Percentiles rank a stretch among this genome's conserved stretches.
These are phyloP conservation scores for Tolypocladium sp. DNA, from an alignment of 2,329 filamentous ascomycete genomes.

Conservation along the genomic window DNA sequence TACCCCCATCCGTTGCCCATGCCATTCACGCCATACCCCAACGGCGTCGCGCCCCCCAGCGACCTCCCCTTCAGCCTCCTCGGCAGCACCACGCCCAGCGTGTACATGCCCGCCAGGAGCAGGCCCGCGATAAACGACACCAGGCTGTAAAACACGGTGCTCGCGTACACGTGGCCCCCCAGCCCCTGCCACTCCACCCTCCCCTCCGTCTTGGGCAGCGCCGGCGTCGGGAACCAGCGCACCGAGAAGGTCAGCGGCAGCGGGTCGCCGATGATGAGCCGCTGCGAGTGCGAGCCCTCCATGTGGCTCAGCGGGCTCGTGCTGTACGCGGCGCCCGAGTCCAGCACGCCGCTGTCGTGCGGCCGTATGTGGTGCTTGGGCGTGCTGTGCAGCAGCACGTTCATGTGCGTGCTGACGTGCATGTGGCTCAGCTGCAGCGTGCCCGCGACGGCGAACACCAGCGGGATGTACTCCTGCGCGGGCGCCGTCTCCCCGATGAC, in stretches of 20 bases:
- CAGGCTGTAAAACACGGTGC: slow-evolving; percentile 53
- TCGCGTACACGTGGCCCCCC: slow-evolving; percentile 54
- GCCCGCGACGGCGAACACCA: slow-evolving; percentile 82
- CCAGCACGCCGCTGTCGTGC: slow-evolving; percentile 68
- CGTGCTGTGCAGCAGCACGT: slow-evolving; percentile 70
- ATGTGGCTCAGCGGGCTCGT: slow-evolving; percentile 61
- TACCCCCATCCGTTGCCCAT: slow-evolving; percentile 53
- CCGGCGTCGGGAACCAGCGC: slow-evolving; percentile 74
- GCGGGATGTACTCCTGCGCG: slow-evolving; percentile 61
- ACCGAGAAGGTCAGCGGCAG: slow-evolving; percentile 72
- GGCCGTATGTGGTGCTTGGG: slow-evolving; percentile 53
- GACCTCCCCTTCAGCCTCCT: slow-evolving; percentile 38
- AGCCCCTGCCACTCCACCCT: slow-evolving; percentile 56
- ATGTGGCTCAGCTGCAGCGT: slow-evolving; percentile 83
- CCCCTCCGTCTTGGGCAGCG: slow-evolving; percentile 58
- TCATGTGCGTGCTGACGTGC: slow-evolving; percentile 83
- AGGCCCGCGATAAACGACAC: slow-evolving; percentile 49
- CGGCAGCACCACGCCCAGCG: slow-evolving; percentile 51
- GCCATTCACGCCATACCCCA: slow-evolving; percentile 43
- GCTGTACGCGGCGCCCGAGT: slow-evolving; percentile 81
- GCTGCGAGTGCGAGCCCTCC: slow-evolving; percentile 42
- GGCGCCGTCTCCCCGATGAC: slow-evolving; percentile 41
- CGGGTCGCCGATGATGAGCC: slow-evolving; percentile 80
- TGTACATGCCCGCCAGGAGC: slow-evolving; percentile 47
- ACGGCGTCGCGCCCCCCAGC: slow-evolving; percentile 47